phyloP scores from a whole-genome alignment of 345 rosid species.

The Cardiospermum halicacabum region DNA sequence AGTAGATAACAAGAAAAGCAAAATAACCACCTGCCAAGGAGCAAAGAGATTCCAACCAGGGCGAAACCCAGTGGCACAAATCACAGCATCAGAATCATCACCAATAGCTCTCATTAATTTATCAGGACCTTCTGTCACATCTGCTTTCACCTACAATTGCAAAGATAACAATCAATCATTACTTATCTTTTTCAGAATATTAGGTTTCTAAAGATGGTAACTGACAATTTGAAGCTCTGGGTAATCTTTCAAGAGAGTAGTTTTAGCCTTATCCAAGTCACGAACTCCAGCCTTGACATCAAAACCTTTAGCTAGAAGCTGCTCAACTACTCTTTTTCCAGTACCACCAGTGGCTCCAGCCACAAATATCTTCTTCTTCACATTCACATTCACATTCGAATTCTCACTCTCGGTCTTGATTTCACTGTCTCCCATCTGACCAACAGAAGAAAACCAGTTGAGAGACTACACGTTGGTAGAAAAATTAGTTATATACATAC shows the following conservation, averaged over 20 bases:
- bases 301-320: slow-evolving; percentile 76
- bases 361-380: slow-evolving; percentile 62
- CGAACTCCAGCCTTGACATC: slow-evolving; percentile 85
- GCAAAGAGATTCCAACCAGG: slow-evolving; percentile 76
- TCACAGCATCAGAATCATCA: slow-evolving; percentile 73
- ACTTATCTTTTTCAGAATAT: no score
- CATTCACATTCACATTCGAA: slow-evolving; percentile 9
- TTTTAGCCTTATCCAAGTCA: slow-evolving; percentile 62
- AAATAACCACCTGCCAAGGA: slow-evolving; percentile 82
- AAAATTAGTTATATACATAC: no score
- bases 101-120: slow-evolving; percentile 82
- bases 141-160: slow-evolving; percentile 67
- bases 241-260: slow-evolving; percentile 44
- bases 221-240: slow-evolving; percentile 75
- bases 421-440: slow-evolving; percentile 61
- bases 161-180: neutral
- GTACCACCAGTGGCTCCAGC: slow-evolving; percentile 91
- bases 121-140: slow-evolving; percentile 74
- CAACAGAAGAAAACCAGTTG: neutral
- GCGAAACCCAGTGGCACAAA: slow-evolving; percentile 84
- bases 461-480: neutral
- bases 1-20: no score
- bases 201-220: neutral
- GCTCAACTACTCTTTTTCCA: slow-evolving; percentile 79
- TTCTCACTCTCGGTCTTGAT: slow-evolving; percentile 35